phyloP scores from a whole-genome alignment of 768 basidiomycete species.

The Neoboletus brunneissimus region DNA sequence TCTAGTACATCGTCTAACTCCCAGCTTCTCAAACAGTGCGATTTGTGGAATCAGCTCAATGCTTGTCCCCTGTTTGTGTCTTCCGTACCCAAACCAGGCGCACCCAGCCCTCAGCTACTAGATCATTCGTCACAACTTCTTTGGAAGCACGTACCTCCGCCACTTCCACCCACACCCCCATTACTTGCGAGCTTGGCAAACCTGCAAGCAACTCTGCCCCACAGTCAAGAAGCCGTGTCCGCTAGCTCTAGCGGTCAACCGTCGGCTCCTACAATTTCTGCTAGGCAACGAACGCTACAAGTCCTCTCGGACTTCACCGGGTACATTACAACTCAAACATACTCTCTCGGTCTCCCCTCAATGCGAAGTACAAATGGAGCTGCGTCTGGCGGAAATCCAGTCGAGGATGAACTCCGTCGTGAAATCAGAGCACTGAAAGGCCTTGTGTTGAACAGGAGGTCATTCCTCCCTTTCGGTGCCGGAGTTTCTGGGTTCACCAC shows the following conservation, averaged over 20 bases:
- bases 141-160: conserved; percentile 41
- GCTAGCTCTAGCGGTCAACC: conserved; percentile 5
- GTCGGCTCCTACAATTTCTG: conserved; percentile 25
- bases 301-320: conserved; percentile 72
- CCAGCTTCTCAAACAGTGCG: conserved; percentile 31
- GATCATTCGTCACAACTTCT: conserved; percentile 27
- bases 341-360: conserved; percentile 31
- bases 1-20: not conserved
- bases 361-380: conserved; percentile 19
- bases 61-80: conserved; percentile 50
- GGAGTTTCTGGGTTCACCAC: conserved; percentile 6
- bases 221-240: conserved; percentile 13
- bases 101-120: conserved; percentile 1
- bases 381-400: conserved; percentile 18
- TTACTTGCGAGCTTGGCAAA: conserved; percentile 24
- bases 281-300: conserved; percentile 62
- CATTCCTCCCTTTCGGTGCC: conserved; percentile 15
- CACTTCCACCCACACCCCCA: conserved; percentile 26
- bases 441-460: conserved; percentile 69
- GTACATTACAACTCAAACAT: conserved; percentile 74
- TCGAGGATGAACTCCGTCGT: conserved; percentile 64
- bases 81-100: conserved; percentile 14
- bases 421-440: conserved; percentile 80
- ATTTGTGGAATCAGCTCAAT: conserved; percentile 61
- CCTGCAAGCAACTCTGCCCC: conserved; percentile 23